phyloP scores from a whole-genome alignment of 208 protist genomes.

The Acanthamoeba triangularis region DNA sequence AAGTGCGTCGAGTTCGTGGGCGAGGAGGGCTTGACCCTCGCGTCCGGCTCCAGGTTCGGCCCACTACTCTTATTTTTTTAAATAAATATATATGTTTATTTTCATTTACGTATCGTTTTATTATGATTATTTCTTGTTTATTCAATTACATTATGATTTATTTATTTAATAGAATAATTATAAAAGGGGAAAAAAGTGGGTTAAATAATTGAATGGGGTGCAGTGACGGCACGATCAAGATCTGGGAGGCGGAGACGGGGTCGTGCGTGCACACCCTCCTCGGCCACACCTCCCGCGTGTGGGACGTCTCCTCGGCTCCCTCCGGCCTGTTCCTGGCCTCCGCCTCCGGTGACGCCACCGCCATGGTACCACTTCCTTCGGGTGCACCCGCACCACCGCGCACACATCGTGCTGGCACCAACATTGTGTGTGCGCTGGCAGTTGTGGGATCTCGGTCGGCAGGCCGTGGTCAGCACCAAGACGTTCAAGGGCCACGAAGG shows the following conservation, averaged over 20 bases:
- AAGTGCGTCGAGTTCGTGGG: constrained; percentile 91
- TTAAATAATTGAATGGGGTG: too few relatives aligned
- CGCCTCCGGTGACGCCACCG: constrained; percentile 84
- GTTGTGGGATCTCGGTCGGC: constrained; percentile 47
- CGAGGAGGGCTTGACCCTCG: constrained; percentile 79
- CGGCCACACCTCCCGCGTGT: constrained; percentile 87
- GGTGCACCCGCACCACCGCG: not conserved
- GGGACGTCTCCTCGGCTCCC: constrained; percentile 84
- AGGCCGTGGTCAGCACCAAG: constrained; percentile 4
- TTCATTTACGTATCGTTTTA: not conserved
- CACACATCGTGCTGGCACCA: too few relatives aligned
- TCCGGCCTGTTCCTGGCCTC: constrained; percentile 72
- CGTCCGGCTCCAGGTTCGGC: constrained; percentile 81
- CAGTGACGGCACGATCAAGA: constrained; percentile 84
- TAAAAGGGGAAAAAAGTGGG: too few relatives aligned
- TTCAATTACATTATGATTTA: not conserved
- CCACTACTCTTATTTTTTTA: not conserved
- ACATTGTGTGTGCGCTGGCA: not conserved
- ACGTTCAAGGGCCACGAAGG: constrained; percentile 85
- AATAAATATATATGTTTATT: too few relatives aligned
- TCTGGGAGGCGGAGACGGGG: constrained; percentile 89
- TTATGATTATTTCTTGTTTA: too few relatives aligned
- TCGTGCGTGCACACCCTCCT: constrained; percentile 71
- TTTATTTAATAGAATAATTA: not conserved
- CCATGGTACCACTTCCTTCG: constrained; percentile 73